Conservation (phyloP, 2,329 filamentous ascomycete genomes). For the Sporothrix dimorphospora region DNA sequence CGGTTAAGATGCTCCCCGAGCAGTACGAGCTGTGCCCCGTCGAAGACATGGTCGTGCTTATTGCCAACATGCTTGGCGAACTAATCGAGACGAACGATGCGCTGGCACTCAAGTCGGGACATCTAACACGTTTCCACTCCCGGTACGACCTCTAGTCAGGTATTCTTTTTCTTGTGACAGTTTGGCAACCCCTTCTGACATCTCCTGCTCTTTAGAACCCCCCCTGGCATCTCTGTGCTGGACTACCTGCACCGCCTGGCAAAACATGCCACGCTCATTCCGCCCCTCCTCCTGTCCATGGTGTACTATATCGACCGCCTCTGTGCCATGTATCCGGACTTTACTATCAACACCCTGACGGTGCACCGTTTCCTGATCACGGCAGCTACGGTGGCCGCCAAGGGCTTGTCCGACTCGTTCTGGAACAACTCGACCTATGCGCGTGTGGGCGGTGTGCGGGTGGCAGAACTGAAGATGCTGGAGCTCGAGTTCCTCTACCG, state of each 20-base stretch:
- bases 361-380: slow-evolving; percentile 98
- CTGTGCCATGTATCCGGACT: slow-evolving; percentile 88
- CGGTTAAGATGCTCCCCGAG: slow-evolving; percentile 65
- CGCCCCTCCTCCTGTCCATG: slow-evolving; percentile 95
- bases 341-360: slow-evolving; percentile 94
- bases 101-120: slow-evolving; percentile 80
- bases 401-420: slow-evolving; percentile 94
- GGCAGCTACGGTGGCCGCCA: slow-evolving; percentile 91
- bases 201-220: slow-evolving; percentile 47
- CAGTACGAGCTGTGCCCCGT: slow-evolving; percentile 81
- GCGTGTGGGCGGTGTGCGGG: slow-evolving; percentile 86
- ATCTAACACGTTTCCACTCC: slow-evolving; percentile 92
- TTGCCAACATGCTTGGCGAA: slow-evolving; percentile 94
- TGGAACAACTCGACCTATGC: slow-evolving; percentile 99
- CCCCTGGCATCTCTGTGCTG: slow-evolving; percentile 89
- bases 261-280: slow-evolving; percentile 89
- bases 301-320: slow-evolving; percentile 98
- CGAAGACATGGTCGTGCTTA: slow-evolving; percentile 85
- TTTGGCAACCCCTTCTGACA: not conserved
- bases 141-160: slow-evolving; percentile 56
- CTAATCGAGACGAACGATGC: slow-evolving; percentile 91
- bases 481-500: slow-evolving; percentile 92
- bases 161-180: not conserved
- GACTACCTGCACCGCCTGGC: slow-evolving; percentile 94
- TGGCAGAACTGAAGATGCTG: slow-evolving; percentile 85